Evolutionary conservation across 495 filamentous ascomycete genomes (phyloP).

Genomic region (Trichoderma gamsii): DNA sequence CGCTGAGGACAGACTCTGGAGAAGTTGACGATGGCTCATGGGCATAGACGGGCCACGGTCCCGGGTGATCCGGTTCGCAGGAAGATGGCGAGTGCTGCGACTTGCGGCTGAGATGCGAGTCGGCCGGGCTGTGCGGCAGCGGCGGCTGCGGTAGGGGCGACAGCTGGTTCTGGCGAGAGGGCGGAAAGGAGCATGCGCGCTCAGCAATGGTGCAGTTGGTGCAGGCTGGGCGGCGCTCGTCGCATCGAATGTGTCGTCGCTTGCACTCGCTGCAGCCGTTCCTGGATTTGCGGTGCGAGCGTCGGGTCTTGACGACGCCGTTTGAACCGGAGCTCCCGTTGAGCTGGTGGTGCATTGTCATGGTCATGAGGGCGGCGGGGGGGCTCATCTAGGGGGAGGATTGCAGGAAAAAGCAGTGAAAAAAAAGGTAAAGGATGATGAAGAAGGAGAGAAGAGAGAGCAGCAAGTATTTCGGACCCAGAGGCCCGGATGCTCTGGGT

Average conservation of each 20-base stretch:
- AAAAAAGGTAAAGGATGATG: background rate
- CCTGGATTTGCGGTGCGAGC: slow-evolving; percentile 35
- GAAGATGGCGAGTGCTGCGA: slow-evolving; percentile 5
- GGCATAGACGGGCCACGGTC: background rate
- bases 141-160: slow-evolving; percentile 1
- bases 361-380: background rate
- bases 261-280: slow-evolving; percentile 39
- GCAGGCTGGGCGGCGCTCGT: slow-evolving; percentile 18
- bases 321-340: slow-evolving; percentile 14
- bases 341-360: slow-evolving; percentile 10
- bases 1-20: slow-evolving; percentile 3
- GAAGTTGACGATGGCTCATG: background rate
- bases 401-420: background rate
- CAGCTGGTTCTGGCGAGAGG: slow-evolving; percentile 1
- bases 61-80: slow-evolving; percentile 9
- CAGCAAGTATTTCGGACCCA: too few relatives aligned
- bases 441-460: background rate
- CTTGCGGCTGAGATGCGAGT: slow-evolving; percentile 6
- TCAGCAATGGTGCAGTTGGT: slow-evolving; percentile 16
- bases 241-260: slow-evolving; percentile 34
- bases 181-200: slow-evolving; percentile 7
- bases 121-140: slow-evolving; percentile 12
- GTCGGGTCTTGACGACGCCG: slow-evolving; percentile 16
- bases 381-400: background rate
- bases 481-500: background rate